Evolutionary conservation across 2,329 filamentous ascomycete genomes (phyloP), one percentile per base, ranked within the genome.

Genomic region (Mariannaea elegans): DNA sequence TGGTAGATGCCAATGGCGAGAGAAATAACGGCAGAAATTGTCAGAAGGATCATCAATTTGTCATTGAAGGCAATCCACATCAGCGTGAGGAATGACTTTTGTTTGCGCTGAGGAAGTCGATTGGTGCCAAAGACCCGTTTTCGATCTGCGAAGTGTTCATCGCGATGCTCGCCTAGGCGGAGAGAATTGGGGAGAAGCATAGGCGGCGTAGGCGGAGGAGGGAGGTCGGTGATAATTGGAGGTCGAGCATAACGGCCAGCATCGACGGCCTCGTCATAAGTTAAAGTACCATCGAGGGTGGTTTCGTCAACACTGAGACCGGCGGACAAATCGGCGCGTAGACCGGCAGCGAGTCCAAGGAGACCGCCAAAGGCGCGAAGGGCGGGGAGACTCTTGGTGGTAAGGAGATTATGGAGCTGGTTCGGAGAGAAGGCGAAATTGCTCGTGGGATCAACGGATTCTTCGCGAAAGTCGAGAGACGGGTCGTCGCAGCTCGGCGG

Each of bases 61-160:
- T 94, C 91, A 71, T 93, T 93, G 77, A 92, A 92, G 1, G 90
- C 90, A 69, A 92, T 90, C 91, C 91, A 94, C 63, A 77, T 67
- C 49, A 93, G 77, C 69, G 88, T 81, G 61, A 90, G 80, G 50
- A 93, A 87, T 36, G 81, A 88, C 72, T 92, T 93, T 21, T 87
- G 80, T 69, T 90, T 90, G 68, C 86, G 86, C 65, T 86, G 87
- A 0, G 71, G 76, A 2, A 73, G 71, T 7, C 70, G 70, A 48
- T 93, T 93, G 63, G 87, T 84, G 52, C 86, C 87, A 72, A 87
- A 94, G 7, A 93, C 80, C 32, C 89, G 86, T 70, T 85, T 90
- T 19, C 91, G 87, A 68, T 93, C 91, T 18, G 72, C 59, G 39
- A 72, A 76, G 38, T 66, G 64, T 23, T 62, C 32, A 21, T 72